phyloP scores from a whole-genome alignment of 148 eudicot genomes.

The Vaccinium darrowii region DNA sequence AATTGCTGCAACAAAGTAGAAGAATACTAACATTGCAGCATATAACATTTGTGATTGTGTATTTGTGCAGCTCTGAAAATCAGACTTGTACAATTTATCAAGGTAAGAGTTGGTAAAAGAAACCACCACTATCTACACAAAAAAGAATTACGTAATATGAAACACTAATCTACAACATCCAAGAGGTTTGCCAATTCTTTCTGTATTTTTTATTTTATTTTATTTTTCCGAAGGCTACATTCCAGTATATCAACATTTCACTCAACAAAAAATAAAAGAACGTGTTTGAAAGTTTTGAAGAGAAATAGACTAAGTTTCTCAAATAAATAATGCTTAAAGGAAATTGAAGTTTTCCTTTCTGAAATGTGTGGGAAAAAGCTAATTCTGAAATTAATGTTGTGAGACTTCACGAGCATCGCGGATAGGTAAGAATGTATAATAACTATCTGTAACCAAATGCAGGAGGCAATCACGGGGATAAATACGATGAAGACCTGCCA shows the following conservation, averaged over 20 bases:
- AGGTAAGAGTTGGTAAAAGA: background rate
- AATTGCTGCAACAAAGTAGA: conserved; percentile 38
- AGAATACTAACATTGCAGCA: background rate
- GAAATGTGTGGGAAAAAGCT: background rate
- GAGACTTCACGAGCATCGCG: too few relatives aligned
- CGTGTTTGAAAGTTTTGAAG: background rate
- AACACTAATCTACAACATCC: background rate
- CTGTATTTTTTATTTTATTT: background rate
- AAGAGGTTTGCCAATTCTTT: background rate
- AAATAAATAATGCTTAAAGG: background rate
- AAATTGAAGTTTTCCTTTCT: background rate
- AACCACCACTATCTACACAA: background rate
- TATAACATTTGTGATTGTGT: background rate
- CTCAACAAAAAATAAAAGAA: too few relatives aligned
- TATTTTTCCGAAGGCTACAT: background rate
- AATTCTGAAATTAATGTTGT: background rate
- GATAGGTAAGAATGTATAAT: background rate
- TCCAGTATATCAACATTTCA: background rate
- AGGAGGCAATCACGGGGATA: conserved; percentile 45
- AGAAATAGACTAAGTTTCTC: background rate
- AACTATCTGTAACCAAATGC: conserved; percentile 44
- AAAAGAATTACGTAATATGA: background rate
- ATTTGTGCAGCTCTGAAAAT: background rate
- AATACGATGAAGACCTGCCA: conserved; percentile 54
- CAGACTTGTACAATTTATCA: background rate